These are phyloP conservation scores for Tremella mesenterica DNA, from an alignment of 768 basidiomycete species.

Conservation along the genomic window DNA sequence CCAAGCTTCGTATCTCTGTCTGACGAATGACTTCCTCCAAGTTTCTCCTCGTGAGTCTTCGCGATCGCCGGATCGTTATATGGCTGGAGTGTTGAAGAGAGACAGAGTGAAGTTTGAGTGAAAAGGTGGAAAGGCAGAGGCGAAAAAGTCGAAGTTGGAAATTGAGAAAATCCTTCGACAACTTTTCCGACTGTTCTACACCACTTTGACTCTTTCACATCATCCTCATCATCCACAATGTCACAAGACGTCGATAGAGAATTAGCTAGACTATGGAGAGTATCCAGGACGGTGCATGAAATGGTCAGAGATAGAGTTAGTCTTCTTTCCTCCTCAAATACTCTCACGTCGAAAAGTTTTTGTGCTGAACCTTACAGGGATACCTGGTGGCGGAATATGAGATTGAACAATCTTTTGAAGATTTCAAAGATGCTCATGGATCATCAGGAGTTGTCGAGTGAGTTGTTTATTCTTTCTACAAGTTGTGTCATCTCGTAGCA, in stretches of 20 bases:
- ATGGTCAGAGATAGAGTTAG: conserved; percentile 86
- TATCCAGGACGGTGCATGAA: conserved; percentile 92
- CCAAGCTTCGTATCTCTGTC: no score
- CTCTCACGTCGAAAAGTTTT: background rate
- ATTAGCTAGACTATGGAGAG: conserved; percentile 76
- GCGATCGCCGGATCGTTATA: no score
- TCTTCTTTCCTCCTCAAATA: background rate
- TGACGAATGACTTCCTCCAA: no score
- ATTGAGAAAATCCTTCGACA: no score
- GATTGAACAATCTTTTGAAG: conserved; percentile 73
- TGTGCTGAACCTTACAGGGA: conserved; percentile 52
- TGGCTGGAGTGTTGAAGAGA: no score
- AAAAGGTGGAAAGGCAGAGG: no score
- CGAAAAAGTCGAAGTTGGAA: no score
- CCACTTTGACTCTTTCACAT: no score
- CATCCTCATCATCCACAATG: no score
- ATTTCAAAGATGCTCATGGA: conserved; percentile 67
- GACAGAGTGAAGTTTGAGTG: no score
- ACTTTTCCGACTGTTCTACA: no score
- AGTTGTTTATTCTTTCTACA: conserved; percentile 41
- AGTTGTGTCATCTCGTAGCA: background rate
- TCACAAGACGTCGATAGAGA: conserved; percentile 40
- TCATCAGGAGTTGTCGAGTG: conserved; percentile 73
- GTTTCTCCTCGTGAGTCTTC: no score
- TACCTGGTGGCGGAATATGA: conserved; percentile 92